A percentile compares a stretch with the other conserved stretches of the same genome.
Conservation (phyloP, 2,329 filamentous ascomycete genomes). For the Beauveria varroae region DNA sequence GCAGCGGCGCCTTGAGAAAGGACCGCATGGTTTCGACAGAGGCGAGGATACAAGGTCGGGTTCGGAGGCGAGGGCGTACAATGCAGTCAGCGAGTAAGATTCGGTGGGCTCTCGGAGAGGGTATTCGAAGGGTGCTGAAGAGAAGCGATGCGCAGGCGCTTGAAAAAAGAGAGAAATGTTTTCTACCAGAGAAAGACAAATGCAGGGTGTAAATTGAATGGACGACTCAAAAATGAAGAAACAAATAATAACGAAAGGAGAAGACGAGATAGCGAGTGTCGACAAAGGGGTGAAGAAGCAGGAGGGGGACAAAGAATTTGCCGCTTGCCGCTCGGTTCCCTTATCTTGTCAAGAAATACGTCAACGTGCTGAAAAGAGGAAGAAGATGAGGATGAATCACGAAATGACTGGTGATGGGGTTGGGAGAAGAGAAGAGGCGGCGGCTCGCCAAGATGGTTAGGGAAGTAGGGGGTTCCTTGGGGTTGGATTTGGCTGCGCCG, state of each 20-base stretch:
- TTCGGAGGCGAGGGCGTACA: background rate
- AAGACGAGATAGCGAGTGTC: slow-evolving; percentile 8
- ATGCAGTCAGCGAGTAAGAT: background rate
- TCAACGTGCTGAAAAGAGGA: background rate
- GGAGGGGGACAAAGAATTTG: background rate
- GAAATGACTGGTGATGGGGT: background rate
- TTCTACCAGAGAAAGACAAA: slow-evolving; percentile 12
- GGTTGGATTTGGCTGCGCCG: background rate
- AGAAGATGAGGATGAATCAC: background rate
- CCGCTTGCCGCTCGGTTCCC: background rate
- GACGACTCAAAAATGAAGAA: background rate
- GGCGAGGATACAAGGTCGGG: background rate
- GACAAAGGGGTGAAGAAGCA: background rate
- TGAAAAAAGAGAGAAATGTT: background rate
- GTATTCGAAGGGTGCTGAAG: background rate
- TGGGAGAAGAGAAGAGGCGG: background rate
- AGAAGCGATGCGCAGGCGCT: background rate
- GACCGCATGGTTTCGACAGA: slow-evolving; percentile 34
- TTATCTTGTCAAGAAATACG: background rate
- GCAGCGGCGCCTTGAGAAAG: slow-evolving; percentile 35
- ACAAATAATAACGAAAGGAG: slow-evolving; percentile 14
- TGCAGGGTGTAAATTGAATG: background rate
- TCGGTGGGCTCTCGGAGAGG: background rate
- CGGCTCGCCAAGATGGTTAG: background rate
- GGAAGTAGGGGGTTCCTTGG: background rate